A percentile compares a stretch with the other conserved stretches of the same genome.
Evolutionary conservation across 2,329 filamentous ascomycete species (phyloP).

Genomic region (Fusarium duplospermum): DNA sequence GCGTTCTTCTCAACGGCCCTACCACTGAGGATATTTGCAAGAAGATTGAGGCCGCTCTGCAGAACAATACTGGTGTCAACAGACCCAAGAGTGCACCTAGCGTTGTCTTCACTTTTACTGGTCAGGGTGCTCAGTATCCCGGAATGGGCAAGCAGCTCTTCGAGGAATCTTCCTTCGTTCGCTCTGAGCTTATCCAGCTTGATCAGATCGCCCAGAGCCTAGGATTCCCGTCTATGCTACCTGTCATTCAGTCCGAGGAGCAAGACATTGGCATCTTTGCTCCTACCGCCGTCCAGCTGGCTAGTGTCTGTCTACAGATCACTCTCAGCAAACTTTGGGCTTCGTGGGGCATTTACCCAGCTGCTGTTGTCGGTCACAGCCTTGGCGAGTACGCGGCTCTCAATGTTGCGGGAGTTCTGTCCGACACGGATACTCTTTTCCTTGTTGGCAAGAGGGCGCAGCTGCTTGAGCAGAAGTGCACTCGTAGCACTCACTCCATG

Average conservation of each 20-base stretch:
- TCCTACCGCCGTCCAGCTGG: slow-evolving; percentile 51
- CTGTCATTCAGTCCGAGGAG: slow-evolving; percentile 22
- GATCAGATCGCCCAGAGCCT: slow-evolving; percentile 45
- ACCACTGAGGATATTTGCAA: neutral
- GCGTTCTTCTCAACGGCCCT: slow-evolving; percentile 50
- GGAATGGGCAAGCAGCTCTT: slow-evolving; percentile 52
- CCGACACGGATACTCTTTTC: slow-evolving; percentile 69
- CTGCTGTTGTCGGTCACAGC: slow-evolving; percentile 63
- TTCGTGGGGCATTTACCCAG: slow-evolving; percentile 53
- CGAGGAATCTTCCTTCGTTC: slow-evolving; percentile 47
- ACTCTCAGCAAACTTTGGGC: slow-evolving; percentile 57
- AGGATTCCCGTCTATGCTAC: slow-evolving; percentile 53
- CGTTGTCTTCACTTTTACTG: slow-evolving; percentile 56
- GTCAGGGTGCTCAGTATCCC: slow-evolving; percentile 54
- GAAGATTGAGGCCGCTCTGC: slow-evolving; percentile 13
- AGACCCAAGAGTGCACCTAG: slow-evolving; percentile 23
- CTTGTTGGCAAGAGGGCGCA: slow-evolving; percentile 70
- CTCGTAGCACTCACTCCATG: slow-evolving; percentile 49
- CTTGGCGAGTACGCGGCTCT: slow-evolving; percentile 56
- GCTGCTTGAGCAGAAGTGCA: slow-evolving; percentile 67
- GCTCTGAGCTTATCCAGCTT: slow-evolving; percentile 47
- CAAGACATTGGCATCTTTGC: slow-evolving; percentile 29
- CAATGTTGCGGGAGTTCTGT: slow-evolving; percentile 71
- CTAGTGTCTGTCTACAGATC: slow-evolving; percentile 53
- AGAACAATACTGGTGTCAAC: slow-evolving; percentile 16